Evolutionary conservation across 2,329 filamentous ascomycete genomes (phyloP).

Genomic region (Exutisphaerella laricina): DNA sequence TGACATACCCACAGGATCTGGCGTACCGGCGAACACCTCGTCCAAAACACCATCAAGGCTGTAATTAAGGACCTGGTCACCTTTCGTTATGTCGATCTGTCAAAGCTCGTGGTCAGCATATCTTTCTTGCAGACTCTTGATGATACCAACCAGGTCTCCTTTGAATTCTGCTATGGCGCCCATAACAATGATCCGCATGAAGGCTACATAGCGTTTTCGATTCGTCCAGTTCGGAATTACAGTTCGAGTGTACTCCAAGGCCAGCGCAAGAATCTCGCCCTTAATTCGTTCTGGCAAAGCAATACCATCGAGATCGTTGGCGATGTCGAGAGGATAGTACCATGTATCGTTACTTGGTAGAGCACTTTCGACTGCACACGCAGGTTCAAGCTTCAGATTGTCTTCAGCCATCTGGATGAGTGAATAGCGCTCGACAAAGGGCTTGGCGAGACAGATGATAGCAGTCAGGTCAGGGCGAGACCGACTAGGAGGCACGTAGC

Average conservation of each 20-base stretch:
- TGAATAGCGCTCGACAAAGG: too few species aligned
- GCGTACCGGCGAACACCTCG: constrained; percentile 22
- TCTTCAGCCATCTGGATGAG: background rate
- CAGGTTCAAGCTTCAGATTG: background rate
- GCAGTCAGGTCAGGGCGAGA: too few species aligned
- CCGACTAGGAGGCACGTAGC: too few species aligned
- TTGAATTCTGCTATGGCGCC: constrained; percentile 20
- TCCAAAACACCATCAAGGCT: constrained; percentile 27
- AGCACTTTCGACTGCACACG: background rate
- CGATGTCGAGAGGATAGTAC: constrained; percentile 15
- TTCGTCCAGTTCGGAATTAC: constrained; percentile 25
- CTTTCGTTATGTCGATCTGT: constrained; percentile 16
- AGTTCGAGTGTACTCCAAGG: constrained; percentile 24
- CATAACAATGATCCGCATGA: constrained; percentile 20
- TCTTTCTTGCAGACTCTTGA: background rate
- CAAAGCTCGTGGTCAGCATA: too few species aligned
- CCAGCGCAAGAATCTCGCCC: constrained; percentile 20
- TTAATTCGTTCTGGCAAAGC: constrained; percentile 11
- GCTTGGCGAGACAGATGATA: too few species aligned
- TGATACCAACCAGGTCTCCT: constrained; percentile 17
- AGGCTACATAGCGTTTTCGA: constrained; percentile 22
- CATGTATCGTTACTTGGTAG: constrained; percentile 8
- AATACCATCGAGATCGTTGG: constrained; percentile 13
- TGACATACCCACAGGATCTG: constrained; percentile 15
- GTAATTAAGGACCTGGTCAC: constrained; percentile 15